Base-by-base conservation (phyloP, 1,284 basidiomycete genomes). In the Austroboletus niveus region DNA sequence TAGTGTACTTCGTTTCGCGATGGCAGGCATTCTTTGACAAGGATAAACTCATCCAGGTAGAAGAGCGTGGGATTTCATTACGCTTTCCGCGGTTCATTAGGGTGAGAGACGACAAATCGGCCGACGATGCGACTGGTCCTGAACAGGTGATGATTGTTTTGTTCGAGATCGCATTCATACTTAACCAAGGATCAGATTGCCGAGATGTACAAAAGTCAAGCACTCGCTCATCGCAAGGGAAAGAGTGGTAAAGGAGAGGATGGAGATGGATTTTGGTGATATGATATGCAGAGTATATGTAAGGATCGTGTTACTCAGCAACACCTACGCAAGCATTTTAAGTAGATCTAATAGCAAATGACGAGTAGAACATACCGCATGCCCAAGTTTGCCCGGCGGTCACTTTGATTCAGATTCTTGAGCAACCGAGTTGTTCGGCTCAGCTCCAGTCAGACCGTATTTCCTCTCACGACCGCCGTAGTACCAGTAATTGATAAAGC, bases 71-170 rank as follows among this genome's bases (percentile, higher is more conserved):
- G 0, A 92, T 99, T 61, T 98, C 94, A 24, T 73, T 99, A 45
- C 87, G 97, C 10, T 99, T 99, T 73, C 96, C 97, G 34, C 84
- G 96, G 29, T 99, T 98, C 71, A 82, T 98, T 58, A 82, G 87
- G 48, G 76, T 96, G 40, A 82, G 97, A 55, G 96, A 98, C 58
- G 97, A 99, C 73, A 99, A 99, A 72, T 76, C 75, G 17, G 85
- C 87, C 9, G 94, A 98, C 54, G 91, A 97, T 69, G 92, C 93
- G 22, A 99, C 97, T 14, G 83, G 87, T 6, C 85, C 94, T 4
- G 94, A 98, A 64, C 93, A 94, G 80, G 90, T 89, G 61, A 68
- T 73, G 60, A 35, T 32, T 45, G 39, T 14, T 10, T 32, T 39
- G 12, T 15, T 35, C 20, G 40, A 45, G 17, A n/a, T 41, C 29